Evolutionary conservation across 805 yeast genomes (phyloP).

Genomic region (Myxozyma sirexii): DNA sequence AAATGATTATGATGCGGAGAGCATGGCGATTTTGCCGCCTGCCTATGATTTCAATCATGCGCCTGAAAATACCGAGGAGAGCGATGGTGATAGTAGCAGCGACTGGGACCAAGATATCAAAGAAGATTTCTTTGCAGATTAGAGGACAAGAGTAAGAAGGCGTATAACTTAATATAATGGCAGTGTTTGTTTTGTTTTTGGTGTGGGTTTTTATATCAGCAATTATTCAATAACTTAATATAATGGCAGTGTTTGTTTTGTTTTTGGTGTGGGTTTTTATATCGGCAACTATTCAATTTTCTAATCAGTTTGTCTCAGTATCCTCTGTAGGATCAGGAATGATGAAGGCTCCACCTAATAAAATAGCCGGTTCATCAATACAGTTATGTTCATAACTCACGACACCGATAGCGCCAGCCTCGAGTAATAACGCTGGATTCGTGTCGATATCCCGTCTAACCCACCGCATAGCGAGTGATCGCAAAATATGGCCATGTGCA

Average conservation of each 20-base stretch:
- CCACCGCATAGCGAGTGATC: conserved; percentile 92
- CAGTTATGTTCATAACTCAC: conserved; percentile 84
- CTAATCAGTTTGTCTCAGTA: no score
- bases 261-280: neutral
- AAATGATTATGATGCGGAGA: conserved; percentile 14
- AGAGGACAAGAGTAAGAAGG: neutral
- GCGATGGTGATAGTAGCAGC: neutral
- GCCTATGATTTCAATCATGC: conserved; percentile 6
- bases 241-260: no score
- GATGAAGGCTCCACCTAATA: conserved; percentile 78
- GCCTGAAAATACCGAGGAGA: neutral
- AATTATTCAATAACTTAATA: no score
- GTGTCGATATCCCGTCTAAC: conserved; percentile 56
- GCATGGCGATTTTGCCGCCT: conserved; percentile 14
- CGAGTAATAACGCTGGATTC: conserved; percentile 82
- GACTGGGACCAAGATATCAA: conserved; percentile 14
- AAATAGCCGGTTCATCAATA: conserved; percentile 83
- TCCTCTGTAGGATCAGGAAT: conserved; percentile 47
- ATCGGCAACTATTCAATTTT: neutral
- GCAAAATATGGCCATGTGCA: conserved; percentile 91
- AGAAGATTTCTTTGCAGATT: conserved; percentile 13
- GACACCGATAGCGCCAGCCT: conserved; percentile 95
- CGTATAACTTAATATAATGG: no score
- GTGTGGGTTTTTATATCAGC: neutral
- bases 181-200: neutral